Evolutionary conservation across 1,284 basidiomycete species (phyloP), one percentile per base, ranked within the genome.

Genomic region (Pseudozyma sp.): DNA sequence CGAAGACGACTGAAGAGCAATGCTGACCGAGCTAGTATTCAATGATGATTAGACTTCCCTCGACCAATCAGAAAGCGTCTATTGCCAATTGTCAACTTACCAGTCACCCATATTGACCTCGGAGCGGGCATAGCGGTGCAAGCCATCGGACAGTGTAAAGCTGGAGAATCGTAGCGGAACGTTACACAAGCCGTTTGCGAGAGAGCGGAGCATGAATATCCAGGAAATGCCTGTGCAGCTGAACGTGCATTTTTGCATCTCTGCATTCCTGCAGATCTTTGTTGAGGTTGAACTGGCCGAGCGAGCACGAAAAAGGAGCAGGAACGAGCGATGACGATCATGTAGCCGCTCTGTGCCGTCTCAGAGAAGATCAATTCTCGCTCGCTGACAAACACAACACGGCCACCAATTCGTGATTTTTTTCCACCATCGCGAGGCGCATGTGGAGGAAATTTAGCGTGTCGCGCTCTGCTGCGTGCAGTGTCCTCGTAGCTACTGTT

Each of bases 21-120:
- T 51, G 52, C 47, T 47, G 45, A 45, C 35, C 36, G 25, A 49
- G 21, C 40, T 45, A 35, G 18, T 21, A n/a, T 21, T 5, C n/a
- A 2, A 4, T 5, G 51, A 7, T 19, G 19, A n/a, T 31, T 8
- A n/a, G n/a, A 18, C 2, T 25, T 19, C 13, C 16, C 14, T 5
- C 36, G 39, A 57, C 67, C 60, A 70, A 70, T 70, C 67, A 70
- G 53, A 56, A 47, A 12, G 52, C 21, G n/a, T 56, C 50, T 57
- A 70, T 70, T 70, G 36, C 60, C 43, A 70, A 70, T 59, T 9
- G 21, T 31, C 43, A 14, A 18, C 35, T 1, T n/a, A 42, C 44
- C 13, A 38, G 18, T 31, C 48, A 59, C 43, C 38, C 53, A 16
- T 5, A n/a, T 13, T 31, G 39, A 38, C 47, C 25, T 49, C 48